These are phyloP conservation scores for Beauveria scarabaeidicola DNA, from an alignment of 2,329 filamentous ascomycete genomes.

Conservation along the genomic window DNA sequence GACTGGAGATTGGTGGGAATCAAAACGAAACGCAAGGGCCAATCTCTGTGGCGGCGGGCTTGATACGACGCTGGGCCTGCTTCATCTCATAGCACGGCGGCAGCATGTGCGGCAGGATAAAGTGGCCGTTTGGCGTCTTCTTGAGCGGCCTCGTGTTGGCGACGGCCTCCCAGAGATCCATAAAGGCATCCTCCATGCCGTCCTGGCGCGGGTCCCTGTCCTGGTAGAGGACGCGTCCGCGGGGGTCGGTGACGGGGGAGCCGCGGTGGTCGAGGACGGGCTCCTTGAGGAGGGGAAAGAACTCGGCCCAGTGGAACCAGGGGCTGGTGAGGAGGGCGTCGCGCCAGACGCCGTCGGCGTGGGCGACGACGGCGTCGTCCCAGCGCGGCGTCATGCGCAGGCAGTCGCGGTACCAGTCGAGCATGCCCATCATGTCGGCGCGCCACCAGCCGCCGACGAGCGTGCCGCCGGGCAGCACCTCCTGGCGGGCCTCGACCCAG, in stretches of 20 bases:
- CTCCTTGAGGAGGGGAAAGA: slow-evolving; percentile 15
- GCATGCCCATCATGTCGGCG: slow-evolving; percentile 20
- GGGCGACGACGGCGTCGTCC: slow-evolving; percentile 15
- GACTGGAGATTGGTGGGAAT: background rate
- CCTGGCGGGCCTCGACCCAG: slow-evolving; percentile 17
- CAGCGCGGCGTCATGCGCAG: slow-evolving; percentile 14
- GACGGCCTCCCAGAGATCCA: slow-evolving; percentile 19
- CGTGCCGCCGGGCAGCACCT: slow-evolving; percentile 15
- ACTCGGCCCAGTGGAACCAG: slow-evolving; percentile 22
- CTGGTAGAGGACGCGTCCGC: slow-evolving; percentile 10
- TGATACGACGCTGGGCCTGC: background rate
- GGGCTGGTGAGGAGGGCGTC: slow-evolving; percentile 17
- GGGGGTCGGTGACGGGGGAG: background rate
- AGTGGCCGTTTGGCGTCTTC: slow-evolving; percentile 14
- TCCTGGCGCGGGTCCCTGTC: slow-evolving; percentile 12
- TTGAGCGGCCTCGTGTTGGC: slow-evolving; percentile 17
- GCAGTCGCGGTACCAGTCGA: slow-evolving; percentile 22
- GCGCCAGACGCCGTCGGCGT: slow-evolving; percentile 20
- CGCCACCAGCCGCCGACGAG: slow-evolving; percentile 19
- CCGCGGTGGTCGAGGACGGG: slow-evolving; percentile 12
- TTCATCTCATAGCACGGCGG: slow-evolving; percentile 2
- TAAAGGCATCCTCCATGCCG: slow-evolving; percentile 18
- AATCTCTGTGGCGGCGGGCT: background rate
- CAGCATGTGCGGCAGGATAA: slow-evolving; percentile 14
- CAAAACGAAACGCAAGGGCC: background rate